These are phyloP conservation scores for Pythium biforme DNA, from an alignment of 352 stramenopile species.

Conservation along the genomic window DNA sequence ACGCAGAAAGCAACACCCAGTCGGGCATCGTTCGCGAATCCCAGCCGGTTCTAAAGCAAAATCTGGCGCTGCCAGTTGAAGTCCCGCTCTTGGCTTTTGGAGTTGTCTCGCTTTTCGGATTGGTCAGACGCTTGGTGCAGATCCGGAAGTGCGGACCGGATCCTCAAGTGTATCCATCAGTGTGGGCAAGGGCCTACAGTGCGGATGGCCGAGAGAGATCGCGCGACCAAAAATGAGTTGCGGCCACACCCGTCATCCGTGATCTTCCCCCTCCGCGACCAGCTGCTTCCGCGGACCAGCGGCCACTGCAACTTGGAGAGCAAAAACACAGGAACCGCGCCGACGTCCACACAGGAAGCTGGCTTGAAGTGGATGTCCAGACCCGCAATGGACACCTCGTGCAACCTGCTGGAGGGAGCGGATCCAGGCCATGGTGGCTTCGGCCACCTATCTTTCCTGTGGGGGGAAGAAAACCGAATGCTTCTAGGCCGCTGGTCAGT, in stretches of 20 bases:
- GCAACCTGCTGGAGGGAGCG: constrained; percentile 12
- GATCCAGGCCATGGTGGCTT: constrained; percentile 3
- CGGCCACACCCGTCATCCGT: not conserved
- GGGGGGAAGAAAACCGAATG: not conserved
- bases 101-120: not conserved
- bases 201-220: not conserved
- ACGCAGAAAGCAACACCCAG: constrained; percentile 1
- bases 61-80: constrained; percentile 8
- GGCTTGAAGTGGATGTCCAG: constrained; percentile 14
- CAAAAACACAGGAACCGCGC: not conserved
- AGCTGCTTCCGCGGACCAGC: constrained; percentile 9
- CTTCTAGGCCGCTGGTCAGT: not conserved
- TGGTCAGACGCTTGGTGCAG: not conserved
- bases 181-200: not conserved
- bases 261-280: not conserved
- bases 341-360: not conserved
- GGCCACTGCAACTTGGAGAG: not conserved
- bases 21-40: not conserved
- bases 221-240: constrained; percentile 8
- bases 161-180: constrained; percentile 2
- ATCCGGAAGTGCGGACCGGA: not conserved
- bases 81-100: constrained; percentile 7
- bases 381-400: not conserved
- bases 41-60: constrained; percentile 3
- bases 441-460: not conserved